A percentile compares a stretch with the other conserved stretches of the same genome.
Conservation (phyloP, 164 flowering plant species). For the Kalanchoe fedtschenkoi region DNA sequence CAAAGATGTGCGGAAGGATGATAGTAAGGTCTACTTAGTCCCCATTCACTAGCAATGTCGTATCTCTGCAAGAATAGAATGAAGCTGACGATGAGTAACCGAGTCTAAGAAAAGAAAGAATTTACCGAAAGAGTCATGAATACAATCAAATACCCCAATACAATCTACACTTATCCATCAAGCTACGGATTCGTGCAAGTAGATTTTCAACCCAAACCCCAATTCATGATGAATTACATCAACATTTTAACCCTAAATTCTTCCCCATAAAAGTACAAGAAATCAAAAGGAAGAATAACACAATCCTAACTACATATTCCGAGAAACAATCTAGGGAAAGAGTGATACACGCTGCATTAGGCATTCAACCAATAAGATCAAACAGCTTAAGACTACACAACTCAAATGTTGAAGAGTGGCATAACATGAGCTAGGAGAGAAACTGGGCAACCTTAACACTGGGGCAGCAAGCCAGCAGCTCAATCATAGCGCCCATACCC, state of each 20-base stretch:
- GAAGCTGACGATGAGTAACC: background rate
- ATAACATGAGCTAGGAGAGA: background rate
- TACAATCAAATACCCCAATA: no score
- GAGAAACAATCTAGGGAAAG: background rate
- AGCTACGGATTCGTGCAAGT: no score
- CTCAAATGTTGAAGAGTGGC: background rate
- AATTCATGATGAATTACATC: no score
- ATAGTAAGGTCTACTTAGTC: slow-evolving; percentile 18
- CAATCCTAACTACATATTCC: background rate
- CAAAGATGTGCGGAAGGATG: slow-evolving; percentile 15
- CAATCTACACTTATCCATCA: no score
- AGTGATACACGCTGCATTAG: background rate
- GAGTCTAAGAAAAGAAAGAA: background rate
- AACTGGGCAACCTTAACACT: slow-evolving; percentile 18
- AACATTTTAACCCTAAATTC: no score
- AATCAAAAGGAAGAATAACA: background rate
- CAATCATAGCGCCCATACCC: slow-evolving; percentile 16
- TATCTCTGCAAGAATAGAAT: slow-evolving; percentile 32
- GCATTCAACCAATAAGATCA: background rate
- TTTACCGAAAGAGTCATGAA: no score
- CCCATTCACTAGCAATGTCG: slow-evolving; percentile 16
- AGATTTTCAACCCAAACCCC: no score
- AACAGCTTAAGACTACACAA: background rate
- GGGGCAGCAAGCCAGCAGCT: slow-evolving; percentile 17
- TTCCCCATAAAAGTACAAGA: no score